These are phyloP conservation scores for Epichloe sibirici DNA, from an alignment of 2,329 filamentous ascomycete genomes.

Conservation along the genomic window DNA sequence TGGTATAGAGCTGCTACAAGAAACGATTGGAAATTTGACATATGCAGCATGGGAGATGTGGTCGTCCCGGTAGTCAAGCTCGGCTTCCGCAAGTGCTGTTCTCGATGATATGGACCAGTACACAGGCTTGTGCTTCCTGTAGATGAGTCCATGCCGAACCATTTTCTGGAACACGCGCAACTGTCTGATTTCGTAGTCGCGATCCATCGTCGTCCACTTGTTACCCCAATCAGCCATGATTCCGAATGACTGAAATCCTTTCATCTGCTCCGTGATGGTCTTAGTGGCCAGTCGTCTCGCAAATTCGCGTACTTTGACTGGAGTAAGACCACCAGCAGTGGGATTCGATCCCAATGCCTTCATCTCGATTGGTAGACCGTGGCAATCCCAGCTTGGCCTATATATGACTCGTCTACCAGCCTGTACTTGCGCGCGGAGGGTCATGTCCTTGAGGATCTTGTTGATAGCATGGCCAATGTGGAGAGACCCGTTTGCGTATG, in stretches of 20 bases:
- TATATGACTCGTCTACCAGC: conserved; percentile 62
- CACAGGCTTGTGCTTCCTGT: conserved; percentile 68
- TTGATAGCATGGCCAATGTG: conserved; percentile 94
- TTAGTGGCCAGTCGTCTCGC: conserved; percentile 54
- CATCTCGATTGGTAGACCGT: conserved; percentile 91
- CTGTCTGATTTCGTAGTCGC: conserved; percentile 61
- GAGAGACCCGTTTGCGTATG: conserved; percentile 86
- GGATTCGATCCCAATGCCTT: conserved; percentile 62
- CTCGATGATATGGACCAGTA: conserved; percentile 75
- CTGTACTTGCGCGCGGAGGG: conserved; percentile 68
- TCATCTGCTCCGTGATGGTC: conserved; percentile 62
- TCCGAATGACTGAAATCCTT: conserved; percentile 58
- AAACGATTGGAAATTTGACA: conserved; percentile 61
- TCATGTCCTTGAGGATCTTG: conserved; percentile 93
- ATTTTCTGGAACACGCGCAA: conserved; percentile 64
- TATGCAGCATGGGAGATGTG: conserved; percentile 65
- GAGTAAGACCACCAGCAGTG: conserved; percentile 28
- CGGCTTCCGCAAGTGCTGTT: conserved; percentile 72
- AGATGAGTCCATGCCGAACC: conserved; percentile 61
- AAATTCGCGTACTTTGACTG: conserved; percentile 48
- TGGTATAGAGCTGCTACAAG: conserved; percentile 18
- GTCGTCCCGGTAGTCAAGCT: conserved; percentile 70
- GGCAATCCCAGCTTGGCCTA: conserved; percentile 93
- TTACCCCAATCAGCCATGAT: conserved; percentile 73
- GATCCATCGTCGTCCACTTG: conserved; percentile 70